Base-by-base conservation (phyloP, 2,329 filamentous ascomycete genomes). In the Verticillium klebahnii region DNA sequence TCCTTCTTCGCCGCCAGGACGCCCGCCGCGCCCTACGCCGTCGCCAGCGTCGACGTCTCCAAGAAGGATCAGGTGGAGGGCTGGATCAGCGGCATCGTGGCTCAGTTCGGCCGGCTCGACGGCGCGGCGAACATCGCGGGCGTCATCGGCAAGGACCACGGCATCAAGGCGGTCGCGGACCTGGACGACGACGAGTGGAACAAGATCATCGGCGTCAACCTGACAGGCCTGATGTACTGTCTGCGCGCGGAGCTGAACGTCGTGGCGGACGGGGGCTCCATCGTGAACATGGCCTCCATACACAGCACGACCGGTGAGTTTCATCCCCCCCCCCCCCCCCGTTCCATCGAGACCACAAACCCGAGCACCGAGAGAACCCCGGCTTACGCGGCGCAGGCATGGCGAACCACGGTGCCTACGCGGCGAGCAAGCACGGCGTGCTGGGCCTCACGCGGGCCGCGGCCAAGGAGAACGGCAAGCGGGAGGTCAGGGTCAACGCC, bases 161-260 rank as follows among this genome's bases (percentile, higher is more conserved):
- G 54, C 54, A 17, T 57, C 19, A 63, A 55, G 45, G 65, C 74
- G 1, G 72, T 80, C 19, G 69, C 72, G 6, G 77, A 80, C 25
- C 66, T 80, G 45, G 74, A 77, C 19, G 78, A 80, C 63, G 73
- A 72, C 39, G 78, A 80, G 61, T 82, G 85, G 56, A 72, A 75
- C 9, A 15, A n/a, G 32, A 85, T 90, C 78, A 84, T 89, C 66
- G 78, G 82, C n/a, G 80, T 90, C 62, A 91, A 90, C 65, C 29
- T 59, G 23, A 59, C 45, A 17, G 57, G 57, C 7, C 17, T 40
- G 2, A n/a, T 59, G 25, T 52, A 59, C 25, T 29, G 57, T 14
- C 7, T 56, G 54, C 25, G 54, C 6, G 54, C 54, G 3, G 25
- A 56, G 54, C 54, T 56, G 5, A 34, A 31, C 25, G 14, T 14